Conservation (phyloP, 2,329 filamentous ascomycete species). For the Fusarium staphyleae region DNA sequence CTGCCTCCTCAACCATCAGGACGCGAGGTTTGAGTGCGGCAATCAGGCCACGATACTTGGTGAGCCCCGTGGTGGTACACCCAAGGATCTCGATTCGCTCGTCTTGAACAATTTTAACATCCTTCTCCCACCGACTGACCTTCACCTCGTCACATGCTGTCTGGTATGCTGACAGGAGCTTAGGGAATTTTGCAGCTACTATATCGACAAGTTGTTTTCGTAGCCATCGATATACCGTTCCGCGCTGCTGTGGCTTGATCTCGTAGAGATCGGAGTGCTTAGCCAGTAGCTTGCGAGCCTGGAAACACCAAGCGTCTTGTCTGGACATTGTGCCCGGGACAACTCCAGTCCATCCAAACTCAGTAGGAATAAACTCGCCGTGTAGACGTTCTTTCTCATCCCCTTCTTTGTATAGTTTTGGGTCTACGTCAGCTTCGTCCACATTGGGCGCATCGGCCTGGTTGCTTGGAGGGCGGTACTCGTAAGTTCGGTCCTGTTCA, state of each 20-base stretch:
- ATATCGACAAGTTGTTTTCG: conserved; percentile 60
- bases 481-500: conserved; percentile 30
- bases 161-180: conserved; percentile 58
- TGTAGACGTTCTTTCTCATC: conserved; percentile 61
- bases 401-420: conserved; percentile 16
- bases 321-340: conserved; percentile 9
- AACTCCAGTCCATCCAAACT: conserved; percentile 32
- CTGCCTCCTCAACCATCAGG: conserved; percentile 80
- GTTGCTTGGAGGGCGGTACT: conserved; percentile 31
- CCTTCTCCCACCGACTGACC: conserved; percentile 64
- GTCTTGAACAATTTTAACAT: conserved; percentile 53
- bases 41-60: conserved; percentile 78
- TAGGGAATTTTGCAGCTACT: conserved; percentile 56
- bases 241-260: conserved; percentile 63
- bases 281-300: conserved; percentile 21
- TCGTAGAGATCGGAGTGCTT: conserved; percentile 63
- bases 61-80: conserved; percentile 79
- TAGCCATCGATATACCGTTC: conserved; percentile 71
- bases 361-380: conserved; percentile 50
- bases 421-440: neutral
- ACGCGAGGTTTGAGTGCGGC: conserved; percentile 70
- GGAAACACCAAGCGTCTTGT: conserved; percentile 16
- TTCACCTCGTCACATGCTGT: conserved; percentile 59
- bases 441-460: conserved; percentile 16
- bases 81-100: conserved; percentile 61